Percentiles rank a stretch among this genome's conserved stretches.
Evolutionary conservation across 2,329 filamentous ascomycete genomes (phyloP).

Genomic region (Colletotrichum spinosum): DNA sequence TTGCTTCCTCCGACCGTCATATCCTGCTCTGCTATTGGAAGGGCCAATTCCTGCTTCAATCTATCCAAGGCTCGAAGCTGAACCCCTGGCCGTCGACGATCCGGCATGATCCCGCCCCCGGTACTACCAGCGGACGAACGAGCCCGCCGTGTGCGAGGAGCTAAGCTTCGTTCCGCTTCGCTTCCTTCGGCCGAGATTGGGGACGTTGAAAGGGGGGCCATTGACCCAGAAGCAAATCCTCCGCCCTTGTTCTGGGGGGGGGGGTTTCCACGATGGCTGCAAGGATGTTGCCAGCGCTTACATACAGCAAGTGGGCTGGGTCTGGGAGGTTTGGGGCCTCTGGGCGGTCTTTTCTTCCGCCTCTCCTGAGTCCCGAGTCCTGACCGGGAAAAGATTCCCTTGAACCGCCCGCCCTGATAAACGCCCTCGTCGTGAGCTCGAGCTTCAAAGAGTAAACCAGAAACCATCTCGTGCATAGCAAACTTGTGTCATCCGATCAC

Average conservation of each 20-base stretch:
- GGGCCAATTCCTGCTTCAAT: slow-evolving; percentile 12
- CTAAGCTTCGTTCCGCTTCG: neutral
- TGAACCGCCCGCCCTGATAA: too few relatives aligned
- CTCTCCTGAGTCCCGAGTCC: slow-evolving; percentile 7
- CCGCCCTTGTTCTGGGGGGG: slow-evolving; percentile 11
- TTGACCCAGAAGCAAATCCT: slow-evolving; percentile 18
- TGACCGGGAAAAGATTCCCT: too few relatives aligned
- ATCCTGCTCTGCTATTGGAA: neutral
- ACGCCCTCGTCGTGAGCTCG: too few relatives aligned
- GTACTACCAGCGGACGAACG: neutral
- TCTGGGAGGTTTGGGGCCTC: neutral
- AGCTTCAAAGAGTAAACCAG: neutral
- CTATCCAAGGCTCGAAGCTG: slow-evolving; percentile 24
- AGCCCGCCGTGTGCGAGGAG: neutral
- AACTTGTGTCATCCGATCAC: slow-evolving; percentile 17
- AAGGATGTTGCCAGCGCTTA: slow-evolving; percentile 13
- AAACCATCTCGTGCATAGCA: slow-evolving; percentile 15
- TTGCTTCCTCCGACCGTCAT: neutral
- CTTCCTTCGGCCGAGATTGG: slow-evolving; percentile 20
- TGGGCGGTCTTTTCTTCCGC: neutral
- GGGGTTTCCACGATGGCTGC: neutral
- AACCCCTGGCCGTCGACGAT: slow-evolving; percentile 22
- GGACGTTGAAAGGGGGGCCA: slow-evolving; percentile 2
- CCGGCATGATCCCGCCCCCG: slow-evolving; percentile 17
- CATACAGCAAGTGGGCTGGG: slow-evolving; percentile 3